Evolutionary conservation across 2,329 filamentous ascomycete genomes (phyloP).

Genomic region (Trichophyton rubrum): DNA sequence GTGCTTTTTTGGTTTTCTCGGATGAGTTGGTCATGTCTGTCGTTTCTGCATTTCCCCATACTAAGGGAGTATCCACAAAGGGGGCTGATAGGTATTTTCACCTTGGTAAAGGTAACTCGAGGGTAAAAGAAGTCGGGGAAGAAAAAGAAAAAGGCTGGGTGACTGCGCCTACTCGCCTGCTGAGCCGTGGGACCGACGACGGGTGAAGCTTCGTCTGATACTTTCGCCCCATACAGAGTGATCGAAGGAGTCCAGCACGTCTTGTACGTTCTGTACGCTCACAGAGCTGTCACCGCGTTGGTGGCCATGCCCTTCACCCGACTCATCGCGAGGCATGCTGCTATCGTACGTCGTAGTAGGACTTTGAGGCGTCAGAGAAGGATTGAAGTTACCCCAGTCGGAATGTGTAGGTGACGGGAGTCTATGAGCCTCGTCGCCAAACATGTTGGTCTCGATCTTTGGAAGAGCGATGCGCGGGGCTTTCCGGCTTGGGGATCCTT

Average conservation of each 20-base stretch:
- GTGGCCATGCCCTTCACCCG: slow-evolving; percentile 11
- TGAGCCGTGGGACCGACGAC: slow-evolving; percentile 33
- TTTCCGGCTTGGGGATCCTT: slow-evolving; percentile 20
- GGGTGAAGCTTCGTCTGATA: slow-evolving; percentile 75
- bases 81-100: not conserved
- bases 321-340: not conserved
- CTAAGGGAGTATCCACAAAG: not conserved
- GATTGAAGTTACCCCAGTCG: slow-evolving; percentile 44
- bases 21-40: slow-evolving; percentile 1
- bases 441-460: slow-evolving; percentile 32
- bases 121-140: not conserved
- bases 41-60: not conserved
- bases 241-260: slow-evolving; percentile 73
- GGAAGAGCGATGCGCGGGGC: slow-evolving; percentile 47
- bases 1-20: not conserved
- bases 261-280: slow-evolving; percentile 60
- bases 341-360: not conserved
- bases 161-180: not conserved
- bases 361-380: slow-evolving; percentile 24
- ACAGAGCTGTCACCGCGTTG: slow-evolving; percentile 43
- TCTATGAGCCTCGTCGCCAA: slow-evolving; percentile 26
- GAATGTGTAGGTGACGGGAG: slow-evolving; percentile 30
- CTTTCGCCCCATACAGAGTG: slow-evolving; percentile 89
- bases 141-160: not conserved
- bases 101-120: not conserved